These are phyloP conservation scores for Curvularia spicifera DNA, from an alignment of 2,329 filamentous ascomycete species.

Conservation along the genomic window DNA sequence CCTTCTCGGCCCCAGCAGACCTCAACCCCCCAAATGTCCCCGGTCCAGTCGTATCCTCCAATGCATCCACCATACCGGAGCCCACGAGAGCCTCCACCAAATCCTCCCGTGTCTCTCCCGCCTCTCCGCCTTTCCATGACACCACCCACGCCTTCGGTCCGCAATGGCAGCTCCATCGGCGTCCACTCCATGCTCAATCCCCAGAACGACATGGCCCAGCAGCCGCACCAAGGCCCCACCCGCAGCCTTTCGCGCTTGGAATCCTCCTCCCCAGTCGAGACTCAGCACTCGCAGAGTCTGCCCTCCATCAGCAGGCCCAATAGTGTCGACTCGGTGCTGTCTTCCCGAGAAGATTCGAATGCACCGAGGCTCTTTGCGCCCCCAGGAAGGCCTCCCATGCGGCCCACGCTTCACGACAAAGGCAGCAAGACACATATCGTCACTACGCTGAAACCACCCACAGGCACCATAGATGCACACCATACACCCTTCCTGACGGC, in stretches of 20 bases:
- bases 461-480: slow-evolving; percentile 57
- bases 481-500: slow-evolving; percentile 57
- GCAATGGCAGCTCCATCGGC: slow-evolving; percentile 48
- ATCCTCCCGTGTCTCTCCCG: slow-evolving; percentile 38
- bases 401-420: slow-evolving; percentile 64
- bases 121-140: slow-evolving; percentile 45
- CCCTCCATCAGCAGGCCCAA: slow-evolving; percentile 46
- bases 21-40: slow-evolving; percentile 40
- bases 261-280: slow-evolving; percentile 49
- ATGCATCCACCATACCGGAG: slow-evolving; percentile 38
- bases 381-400: slow-evolving; percentile 38
- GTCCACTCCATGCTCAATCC: slow-evolving; percentile 58
- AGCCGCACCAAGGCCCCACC: slow-evolving; percentile 42
- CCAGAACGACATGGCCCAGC: slow-evolving; percentile 44
- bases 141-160: slow-evolving; percentile 43
- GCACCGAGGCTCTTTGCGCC: slow-evolving; percentile 36
- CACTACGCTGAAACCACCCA: slow-evolving; percentile 52
- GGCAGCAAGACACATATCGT: slow-evolving; percentile 62
- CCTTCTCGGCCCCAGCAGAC: slow-evolving; percentile 34
- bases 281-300: slow-evolving; percentile 43
- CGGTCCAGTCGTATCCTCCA: slow-evolving; percentile 30
- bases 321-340: slow-evolving; percentile 44
- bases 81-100: slow-evolving; percentile 27
- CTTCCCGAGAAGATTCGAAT: slow-evolving; percentile 33
- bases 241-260: slow-evolving; percentile 55